phyloP scores from a whole-genome alignment of 139 green algal genomes.

The Chlorella sp. region DNA sequence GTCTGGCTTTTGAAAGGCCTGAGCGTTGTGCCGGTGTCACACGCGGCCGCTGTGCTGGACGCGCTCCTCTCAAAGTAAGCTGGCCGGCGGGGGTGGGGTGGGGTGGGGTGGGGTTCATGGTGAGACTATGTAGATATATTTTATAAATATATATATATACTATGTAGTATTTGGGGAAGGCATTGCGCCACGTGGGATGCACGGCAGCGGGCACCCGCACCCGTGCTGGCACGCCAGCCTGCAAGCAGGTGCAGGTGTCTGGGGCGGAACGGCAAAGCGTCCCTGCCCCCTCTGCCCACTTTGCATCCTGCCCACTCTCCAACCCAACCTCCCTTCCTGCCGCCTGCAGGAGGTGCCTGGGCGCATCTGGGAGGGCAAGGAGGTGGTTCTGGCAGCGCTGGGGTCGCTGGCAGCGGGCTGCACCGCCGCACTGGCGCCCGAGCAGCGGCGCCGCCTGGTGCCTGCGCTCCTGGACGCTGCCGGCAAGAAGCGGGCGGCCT shows the following conservation, averaged over 20 bases:
- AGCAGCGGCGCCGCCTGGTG: conserved; percentile 7
- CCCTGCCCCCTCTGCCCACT: background rate
- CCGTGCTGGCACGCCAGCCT: no score
- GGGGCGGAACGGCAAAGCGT: background rate
- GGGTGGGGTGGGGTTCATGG: no score
- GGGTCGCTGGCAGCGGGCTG: conserved; percentile 45
- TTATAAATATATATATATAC: no score
- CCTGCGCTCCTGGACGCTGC: conserved; percentile 45
- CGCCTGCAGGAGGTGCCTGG: conserved; percentile 53
- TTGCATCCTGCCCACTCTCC: no score
- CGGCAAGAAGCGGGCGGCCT: conserved; percentile 45
- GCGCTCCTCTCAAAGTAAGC: conserved; percentile 49
- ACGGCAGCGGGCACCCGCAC: no score
- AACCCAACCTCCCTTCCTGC: background rate
- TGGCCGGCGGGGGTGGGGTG: no score
- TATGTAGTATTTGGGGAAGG: no score
- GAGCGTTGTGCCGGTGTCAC: conserved; percentile 49
- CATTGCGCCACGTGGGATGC: no score
- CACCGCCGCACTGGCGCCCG: background rate
- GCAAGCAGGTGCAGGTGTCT: no score
- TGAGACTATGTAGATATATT: no score
- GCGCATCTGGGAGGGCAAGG: conserved; percentile 87
- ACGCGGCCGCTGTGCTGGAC: conserved; percentile 31
- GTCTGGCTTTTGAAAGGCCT: background rate
- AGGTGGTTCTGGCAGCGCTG: conserved; percentile 66